These are phyloP conservation scores for Cladophialophora bantiana DNA, from an alignment of 2,329 filamentous ascomycete genomes.

Conservation along the genomic window DNA sequence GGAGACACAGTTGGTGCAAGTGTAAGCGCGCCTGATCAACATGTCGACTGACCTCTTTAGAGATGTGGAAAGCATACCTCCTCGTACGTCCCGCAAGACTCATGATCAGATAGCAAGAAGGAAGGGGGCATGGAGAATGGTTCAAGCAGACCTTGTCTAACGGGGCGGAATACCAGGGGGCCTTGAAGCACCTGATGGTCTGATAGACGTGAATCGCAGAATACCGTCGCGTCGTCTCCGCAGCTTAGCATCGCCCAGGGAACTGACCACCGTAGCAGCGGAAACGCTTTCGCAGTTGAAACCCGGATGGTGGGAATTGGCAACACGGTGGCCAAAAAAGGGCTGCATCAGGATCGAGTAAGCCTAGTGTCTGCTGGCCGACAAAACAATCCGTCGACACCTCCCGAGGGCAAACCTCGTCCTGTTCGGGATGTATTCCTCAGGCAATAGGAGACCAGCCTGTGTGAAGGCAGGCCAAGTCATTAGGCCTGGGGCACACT, in stretches of 20 bases:
- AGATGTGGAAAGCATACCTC: neutral
- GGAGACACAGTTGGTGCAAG: too few species aligned
- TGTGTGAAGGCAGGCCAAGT: neutral
- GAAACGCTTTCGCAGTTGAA: neutral
- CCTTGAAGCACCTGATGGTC: neutral
- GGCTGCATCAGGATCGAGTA: neutral
- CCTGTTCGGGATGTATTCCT: neutral
- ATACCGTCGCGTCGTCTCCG: neutral
- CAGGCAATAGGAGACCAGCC: too few species aligned
- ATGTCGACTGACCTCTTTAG: neutral
- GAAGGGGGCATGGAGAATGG: neutral
- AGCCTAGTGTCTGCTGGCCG: neutral
- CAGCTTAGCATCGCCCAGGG: neutral
- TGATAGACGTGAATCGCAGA: neutral
- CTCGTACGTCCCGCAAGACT: neutral
- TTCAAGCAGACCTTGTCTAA: neutral
- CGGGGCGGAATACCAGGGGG: neutral
- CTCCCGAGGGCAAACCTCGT: neutral
- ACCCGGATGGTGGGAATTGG: neutral
- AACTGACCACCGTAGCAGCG: neutral
- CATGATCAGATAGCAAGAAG: neutral
- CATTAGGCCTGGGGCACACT: neutral
- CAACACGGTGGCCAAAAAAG: neutral
- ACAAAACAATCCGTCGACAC: too few species aligned
- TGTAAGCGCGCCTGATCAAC: slow-evolving; percentile 4